Evolutionary conservation across 2,329 filamentous ascomycete genomes (phyloP), one percentile per base, ranked within the genome.

Genomic region (Penicillium sp.): DNA sequence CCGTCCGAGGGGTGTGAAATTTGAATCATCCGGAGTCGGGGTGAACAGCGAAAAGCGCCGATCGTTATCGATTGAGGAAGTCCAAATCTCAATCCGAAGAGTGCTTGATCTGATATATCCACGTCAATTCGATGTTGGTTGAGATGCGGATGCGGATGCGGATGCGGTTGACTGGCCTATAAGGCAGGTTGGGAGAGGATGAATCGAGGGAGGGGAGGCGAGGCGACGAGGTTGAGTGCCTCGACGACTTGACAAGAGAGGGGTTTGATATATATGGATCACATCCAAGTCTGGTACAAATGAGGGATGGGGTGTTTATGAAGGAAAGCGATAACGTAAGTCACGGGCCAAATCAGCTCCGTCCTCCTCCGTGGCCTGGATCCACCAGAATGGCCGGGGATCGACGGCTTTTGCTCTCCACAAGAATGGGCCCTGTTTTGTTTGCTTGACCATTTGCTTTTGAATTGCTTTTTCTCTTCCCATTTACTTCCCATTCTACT

Each of bases 11-110:
- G 59, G 58, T 55, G 47, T 55, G 53, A 52, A 61, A 60, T 61
- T 58, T 53, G 59, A 64, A 59, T 68, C 65, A 70, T 70, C 43
- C 57, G 60, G 61, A 56, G 33, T 24, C 42, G 13, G 4, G 14
- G 13, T 29, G 6, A 27, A 47, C 19, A 42, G 19, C 24, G 19
- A 49, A 16, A 33, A 19, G 46, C n/a, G 19, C 39, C 39, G 19
- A 42, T 13, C 19, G 4, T 13, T 22, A 42, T 42, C 3, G 4
- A 42, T 22, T 22, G 19, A 22, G 4, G 5, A 1, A 22, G 2
- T 13, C 9, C 39, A 11, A 21, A 22, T 21, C n/a, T 11, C 39
- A 22, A 42, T 42, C 11, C 4, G 19, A 42, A 42, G 19, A 19
- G 13, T 13, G 10, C 19, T 42, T 1, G 39, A 42, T 22, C 39